These are phyloP conservation scores for Neonectria magnoliae DNA, from an alignment of 2,329 filamentous ascomycete genomes.

Conservation along the genomic window DNA sequence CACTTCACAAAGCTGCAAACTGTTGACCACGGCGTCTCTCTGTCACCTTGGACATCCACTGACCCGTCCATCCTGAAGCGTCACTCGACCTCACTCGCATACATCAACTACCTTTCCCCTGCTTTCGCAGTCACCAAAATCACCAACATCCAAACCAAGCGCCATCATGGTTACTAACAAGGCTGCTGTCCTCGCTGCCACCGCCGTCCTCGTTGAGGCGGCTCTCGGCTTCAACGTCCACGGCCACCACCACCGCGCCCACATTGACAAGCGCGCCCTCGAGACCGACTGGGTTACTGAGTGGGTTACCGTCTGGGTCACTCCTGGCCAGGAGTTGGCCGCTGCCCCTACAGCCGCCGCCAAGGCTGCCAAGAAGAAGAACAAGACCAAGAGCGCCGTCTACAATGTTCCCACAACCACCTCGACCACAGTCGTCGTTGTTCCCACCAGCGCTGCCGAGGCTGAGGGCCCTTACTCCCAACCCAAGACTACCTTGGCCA, in stretches of 20 bases:
- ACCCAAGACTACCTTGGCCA: constrained; percentile 38
- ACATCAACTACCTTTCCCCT: background rate
- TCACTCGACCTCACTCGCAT: constrained; percentile 2
- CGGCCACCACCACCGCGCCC: constrained; percentile 51
- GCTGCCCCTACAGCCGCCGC: constrained; percentile 34
- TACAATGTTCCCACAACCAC: constrained; percentile 20
- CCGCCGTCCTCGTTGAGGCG: constrained; percentile 56
- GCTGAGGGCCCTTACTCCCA: constrained; percentile 9
- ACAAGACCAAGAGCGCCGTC: constrained; percentile 1
- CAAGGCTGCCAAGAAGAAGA: constrained; percentile 4
- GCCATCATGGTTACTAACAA: constrained; percentile 57
- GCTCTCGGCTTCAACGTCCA: constrained; percentile 55
- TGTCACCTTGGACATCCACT: constrained; percentile 9
- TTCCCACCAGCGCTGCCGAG: constrained; percentile 19
- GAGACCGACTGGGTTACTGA: constrained; percentile 55
- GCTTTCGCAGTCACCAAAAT: background rate
- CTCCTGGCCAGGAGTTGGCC: constrained; percentile 42
- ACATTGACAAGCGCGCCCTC: constrained; percentile 45
- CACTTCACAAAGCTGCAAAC: constrained; percentile 22
- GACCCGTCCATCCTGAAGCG: background rate
- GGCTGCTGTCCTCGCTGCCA: constrained; percentile 53
- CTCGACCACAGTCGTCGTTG: constrained; percentile 27
- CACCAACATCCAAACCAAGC: constrained; percentile 13
- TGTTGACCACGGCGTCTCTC: constrained; percentile 23
- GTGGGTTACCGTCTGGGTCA: constrained; percentile 51